Conservation (phyloP, 129 eudicot species). For the Centrapalus pauciflorus region DNA sequence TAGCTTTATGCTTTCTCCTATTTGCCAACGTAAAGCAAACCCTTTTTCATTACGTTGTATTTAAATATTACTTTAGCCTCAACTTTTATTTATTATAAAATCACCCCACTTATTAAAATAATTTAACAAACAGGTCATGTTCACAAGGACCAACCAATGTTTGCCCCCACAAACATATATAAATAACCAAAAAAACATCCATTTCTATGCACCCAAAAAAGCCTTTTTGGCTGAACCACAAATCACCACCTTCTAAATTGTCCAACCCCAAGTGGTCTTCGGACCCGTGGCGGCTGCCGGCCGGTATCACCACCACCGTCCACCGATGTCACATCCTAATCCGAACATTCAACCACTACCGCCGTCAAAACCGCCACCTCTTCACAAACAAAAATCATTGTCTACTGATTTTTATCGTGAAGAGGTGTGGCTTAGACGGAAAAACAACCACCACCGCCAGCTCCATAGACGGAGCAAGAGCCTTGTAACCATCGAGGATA, state of each 20-base stretch:
- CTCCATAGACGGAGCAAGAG: constrained; percentile 30
- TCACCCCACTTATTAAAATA: constrained; percentile 5
- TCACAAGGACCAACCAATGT: constrained; percentile 24
- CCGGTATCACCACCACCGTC: neutral
- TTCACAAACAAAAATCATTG: constrained; percentile 25
- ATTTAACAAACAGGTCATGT: constrained; percentile 19
- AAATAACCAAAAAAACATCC: neutral
- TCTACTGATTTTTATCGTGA: constrained; percentile 23
- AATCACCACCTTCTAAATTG: neutral
- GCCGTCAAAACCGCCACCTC: constrained; percentile 19
- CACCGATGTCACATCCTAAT: constrained; percentile 11
- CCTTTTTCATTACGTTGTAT: constrained; percentile 9
- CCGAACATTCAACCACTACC: neutral
- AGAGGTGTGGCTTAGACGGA: constrained; percentile 28
- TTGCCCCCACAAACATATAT: constrained; percentile 23
- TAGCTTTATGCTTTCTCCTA: constrained; percentile 29
- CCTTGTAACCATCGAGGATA: constrained; percentile 27
- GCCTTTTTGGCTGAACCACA: neutral
- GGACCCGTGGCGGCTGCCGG: constrained; percentile 24
- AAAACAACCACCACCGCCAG: constrained; percentile 12
- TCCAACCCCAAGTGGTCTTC: constrained; percentile 15
- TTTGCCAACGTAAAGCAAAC: constrained; percentile 34
- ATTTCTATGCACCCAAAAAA: neutral
- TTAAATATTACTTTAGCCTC: neutral
- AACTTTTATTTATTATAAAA: constrained; percentile 6